phyloP scores from a whole-genome alignment of 257 asterid genomes.

The Lithospermum erythrorhizon region DNA sequence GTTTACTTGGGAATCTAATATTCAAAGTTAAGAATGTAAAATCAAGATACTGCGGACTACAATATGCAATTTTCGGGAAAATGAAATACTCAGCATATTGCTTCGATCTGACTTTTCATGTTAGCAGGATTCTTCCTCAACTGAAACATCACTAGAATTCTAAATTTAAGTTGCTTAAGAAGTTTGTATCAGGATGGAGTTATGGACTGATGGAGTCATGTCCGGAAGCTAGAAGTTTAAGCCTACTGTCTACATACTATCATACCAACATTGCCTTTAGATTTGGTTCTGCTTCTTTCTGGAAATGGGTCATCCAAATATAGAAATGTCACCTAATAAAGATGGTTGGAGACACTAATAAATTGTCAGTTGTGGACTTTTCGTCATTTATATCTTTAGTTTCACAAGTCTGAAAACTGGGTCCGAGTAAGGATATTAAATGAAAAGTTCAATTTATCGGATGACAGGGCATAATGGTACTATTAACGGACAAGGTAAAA shows the following conservation, averaged over 20 bases:
- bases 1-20: neutral
- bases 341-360: too few species aligned
- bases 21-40: neutral
- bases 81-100: too few species aligned
- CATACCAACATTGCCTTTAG: neutral
- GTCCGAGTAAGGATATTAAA: neutral
- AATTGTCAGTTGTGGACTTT: neutral
- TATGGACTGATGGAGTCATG: neutral
- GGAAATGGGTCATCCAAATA: neutral
- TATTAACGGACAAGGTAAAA: conserved; percentile 77
- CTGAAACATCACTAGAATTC: neutral
- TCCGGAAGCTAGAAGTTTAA: too few species aligned
- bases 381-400: neutral
- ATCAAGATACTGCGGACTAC: neutral
- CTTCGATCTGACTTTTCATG: too few species aligned
- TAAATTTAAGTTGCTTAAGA: neutral
- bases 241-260: too few species aligned
- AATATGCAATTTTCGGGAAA: too few species aligned
- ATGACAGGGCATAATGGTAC: conserved; percentile 81
- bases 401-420: neutral
- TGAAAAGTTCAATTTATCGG: conserved; percentile 20
- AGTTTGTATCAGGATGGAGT: neutral
- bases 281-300: neutral
- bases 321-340: too few species aligned
- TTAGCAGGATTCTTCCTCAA: too few species aligned